These are phyloP conservation scores for Termitomyces sp. DNA, from an alignment of 768 basidiomycete genomes.

Conservation along the genomic window DNA sequence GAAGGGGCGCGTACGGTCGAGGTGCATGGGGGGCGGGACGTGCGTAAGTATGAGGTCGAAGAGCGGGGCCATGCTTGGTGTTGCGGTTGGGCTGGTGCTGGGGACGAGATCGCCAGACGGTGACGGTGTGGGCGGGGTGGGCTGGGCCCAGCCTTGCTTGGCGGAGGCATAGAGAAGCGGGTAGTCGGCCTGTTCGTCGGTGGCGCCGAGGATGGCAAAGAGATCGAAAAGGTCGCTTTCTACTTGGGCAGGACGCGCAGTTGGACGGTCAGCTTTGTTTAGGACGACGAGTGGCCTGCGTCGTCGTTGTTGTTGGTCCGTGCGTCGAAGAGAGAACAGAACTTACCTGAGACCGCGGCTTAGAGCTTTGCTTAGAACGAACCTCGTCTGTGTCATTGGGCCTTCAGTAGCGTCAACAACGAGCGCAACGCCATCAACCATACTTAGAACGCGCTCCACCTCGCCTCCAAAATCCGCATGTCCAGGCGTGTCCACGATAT, in stretches of 20 bases:
- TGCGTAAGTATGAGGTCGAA: too few species aligned
- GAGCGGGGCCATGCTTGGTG: constrained; percentile 31
- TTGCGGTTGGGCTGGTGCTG: constrained; percentile 9
- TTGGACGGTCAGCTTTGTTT: constrained; percentile 48
- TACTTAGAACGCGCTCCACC: constrained; percentile 38
- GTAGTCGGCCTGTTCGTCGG: constrained; percentile 50
- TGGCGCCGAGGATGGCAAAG: constrained; percentile 47
- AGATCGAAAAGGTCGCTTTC: constrained; percentile 50
- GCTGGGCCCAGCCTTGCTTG: constrained; percentile 48
- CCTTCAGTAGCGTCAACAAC: too few species aligned
- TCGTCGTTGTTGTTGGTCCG: not conserved
- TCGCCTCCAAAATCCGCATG: constrained; percentile 65
- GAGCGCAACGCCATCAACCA: too few species aligned
- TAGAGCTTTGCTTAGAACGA: too few species aligned
- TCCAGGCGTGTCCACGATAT: constrained; percentile 60
- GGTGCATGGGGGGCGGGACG: too few species aligned
- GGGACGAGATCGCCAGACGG: constrained; percentile 8
- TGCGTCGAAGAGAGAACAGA: not conserved
- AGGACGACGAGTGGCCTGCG: constrained; percentile 44
- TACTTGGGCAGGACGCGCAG: constrained; percentile 41
- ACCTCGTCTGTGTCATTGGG: too few species aligned
- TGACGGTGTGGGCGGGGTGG: constrained; percentile 19
- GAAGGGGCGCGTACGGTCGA: too few species aligned
- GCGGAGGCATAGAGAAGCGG: constrained; percentile 49
- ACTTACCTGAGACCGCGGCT: too few species aligned